Conservation (phyloP, 2,329 filamentous ascomycete genomes). For the Fusarium sp. region DNA sequence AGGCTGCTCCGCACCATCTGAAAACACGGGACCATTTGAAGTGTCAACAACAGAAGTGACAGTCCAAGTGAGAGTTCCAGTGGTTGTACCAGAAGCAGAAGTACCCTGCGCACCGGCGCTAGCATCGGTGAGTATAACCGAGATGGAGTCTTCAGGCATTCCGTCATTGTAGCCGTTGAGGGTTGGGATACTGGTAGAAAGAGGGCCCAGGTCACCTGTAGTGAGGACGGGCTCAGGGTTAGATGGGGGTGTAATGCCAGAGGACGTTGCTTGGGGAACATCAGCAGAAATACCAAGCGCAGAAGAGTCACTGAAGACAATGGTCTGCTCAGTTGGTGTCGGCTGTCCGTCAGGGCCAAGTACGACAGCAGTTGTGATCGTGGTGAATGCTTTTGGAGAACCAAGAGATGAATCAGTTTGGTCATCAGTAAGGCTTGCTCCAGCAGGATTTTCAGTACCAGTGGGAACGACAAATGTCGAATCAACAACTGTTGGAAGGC, state of each 20-base stretch:
- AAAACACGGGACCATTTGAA: conserved; percentile 34
- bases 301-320: conserved; percentile 44
- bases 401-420: conserved; percentile 24
- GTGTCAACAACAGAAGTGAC: conserved; percentile 41
- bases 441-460: conserved; percentile 35
- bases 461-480: conserved; percentile 45
- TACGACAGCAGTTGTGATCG: conserved; percentile 46
- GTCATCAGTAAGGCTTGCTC: conserved; percentile 14
- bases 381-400: conserved; percentile 36
- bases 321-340: conserved; percentile 48
- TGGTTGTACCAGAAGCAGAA: conserved; percentile 35
- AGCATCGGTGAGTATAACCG: conserved; percentile 30
- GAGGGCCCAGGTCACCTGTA: conserved; percentile 7
- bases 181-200: conserved; percentile 28
- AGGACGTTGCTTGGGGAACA: conserved; percentile 24
- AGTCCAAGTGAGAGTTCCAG: conserved; percentile 38
- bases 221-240: conserved; percentile 27
- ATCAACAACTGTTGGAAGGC: conserved; percentile 45
- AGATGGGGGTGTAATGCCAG: conserved; percentile 24
- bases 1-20: conserved; percentile 30
- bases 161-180: conserved; percentile 44
- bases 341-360: conserved; percentile 47
- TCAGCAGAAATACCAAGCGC: conserved; percentile 31
- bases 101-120: conserved; percentile 28
- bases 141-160: conserved; percentile 24